Evolutionary conservation across 768 basidiomycete genomes (phyloP), one percentile per base, ranked within the genome.

Genomic region (Naematelia aurantialba): DNA sequence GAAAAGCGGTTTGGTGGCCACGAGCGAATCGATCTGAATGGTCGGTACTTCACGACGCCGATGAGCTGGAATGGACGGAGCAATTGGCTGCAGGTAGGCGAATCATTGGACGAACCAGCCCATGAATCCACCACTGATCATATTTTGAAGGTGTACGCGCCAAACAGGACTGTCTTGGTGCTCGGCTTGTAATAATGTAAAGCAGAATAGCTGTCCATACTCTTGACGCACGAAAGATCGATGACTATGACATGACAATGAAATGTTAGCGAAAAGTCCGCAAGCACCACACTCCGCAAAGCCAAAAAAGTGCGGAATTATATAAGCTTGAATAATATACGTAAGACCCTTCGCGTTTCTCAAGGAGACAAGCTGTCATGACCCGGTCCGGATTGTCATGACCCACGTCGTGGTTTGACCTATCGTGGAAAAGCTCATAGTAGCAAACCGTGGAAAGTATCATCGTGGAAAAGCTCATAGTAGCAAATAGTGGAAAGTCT

Each of bases 61-160:
- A 76, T 89, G 81, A 87, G 86, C 68, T 98, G 94, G 94, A 91
- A 94, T 72, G 83, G 82, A n/a, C 83, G 94, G 72, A 88, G 85
- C 77, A 97, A 98, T 75, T 96, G 83, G 81, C 66, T 88, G 54
- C 89, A 94, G 82, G 91, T 89, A 65, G 60, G 81, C 29, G 1
- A 1, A 52, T 3, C 13, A 24, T 19, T 11, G 21, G 13, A 25
- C 34, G 17, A 14, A 17, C 4, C 11, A 3, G 29, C 4, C n/a
- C 8, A 11, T 8, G 19, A 14, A 26, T 29, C 17, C 34, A 13
- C 22, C 27, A 21, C 2, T 8, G 44, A n/a, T n/a, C n/a, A n/a
- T n/a, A n/a, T n/a, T n/a, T n/a, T n/a, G n/a, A n/a, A 72, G 65
- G 73, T 75, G 14, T 75, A 75, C 58, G 58, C 65, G 10, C 76